Evolutionary conservation across 257 asterid species (phyloP).

Genomic region (Echium plantagineum): DNA sequence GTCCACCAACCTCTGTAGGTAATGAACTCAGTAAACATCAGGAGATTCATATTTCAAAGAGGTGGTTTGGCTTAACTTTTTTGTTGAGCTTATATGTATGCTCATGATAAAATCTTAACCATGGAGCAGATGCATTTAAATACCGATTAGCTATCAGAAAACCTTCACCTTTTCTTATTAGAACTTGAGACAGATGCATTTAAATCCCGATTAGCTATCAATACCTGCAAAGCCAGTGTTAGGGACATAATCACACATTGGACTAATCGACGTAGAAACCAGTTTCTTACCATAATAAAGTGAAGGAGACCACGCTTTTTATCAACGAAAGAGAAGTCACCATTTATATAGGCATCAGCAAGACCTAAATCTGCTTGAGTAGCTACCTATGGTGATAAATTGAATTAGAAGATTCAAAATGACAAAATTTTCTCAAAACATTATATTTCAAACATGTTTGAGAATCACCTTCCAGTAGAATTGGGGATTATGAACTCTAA

Average conservation of each 20-base stretch:
- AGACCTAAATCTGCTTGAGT: conserved; percentile 80
- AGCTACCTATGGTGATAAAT: conserved; percentile 37
- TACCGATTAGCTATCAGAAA: too few species aligned
- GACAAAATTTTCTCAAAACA: not conserved
- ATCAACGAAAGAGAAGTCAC: conserved; percentile 71
- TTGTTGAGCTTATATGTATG: not conserved
- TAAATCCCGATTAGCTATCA: conserved; percentile 64
- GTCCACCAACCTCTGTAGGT: conserved; percentile 89
- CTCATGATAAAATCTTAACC: not conserved
- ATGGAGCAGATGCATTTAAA: too few species aligned
- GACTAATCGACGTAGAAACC: not conserved
- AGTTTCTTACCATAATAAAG: conserved; percentile 78
- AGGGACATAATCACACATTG: conserved; percentile 2
- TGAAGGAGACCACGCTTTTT: conserved; percentile 53
- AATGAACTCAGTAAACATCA: not conserved
- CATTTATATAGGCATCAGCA: conserved; percentile 81
- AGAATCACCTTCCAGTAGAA: conserved; percentile 72
- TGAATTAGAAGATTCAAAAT: not conserved
- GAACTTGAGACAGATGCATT: conserved; percentile 30
- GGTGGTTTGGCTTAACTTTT: not conserved
- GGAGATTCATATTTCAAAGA: not conserved
- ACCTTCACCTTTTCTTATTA: conserved; percentile 45
- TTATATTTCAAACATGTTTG: not conserved
- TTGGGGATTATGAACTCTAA: conserved; percentile 66
- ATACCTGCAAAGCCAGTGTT: conserved; percentile 41